phyloP scores from a whole-genome alignment of 2,329 filamentous ascomycete species.

The Beauveria sp. region DNA sequence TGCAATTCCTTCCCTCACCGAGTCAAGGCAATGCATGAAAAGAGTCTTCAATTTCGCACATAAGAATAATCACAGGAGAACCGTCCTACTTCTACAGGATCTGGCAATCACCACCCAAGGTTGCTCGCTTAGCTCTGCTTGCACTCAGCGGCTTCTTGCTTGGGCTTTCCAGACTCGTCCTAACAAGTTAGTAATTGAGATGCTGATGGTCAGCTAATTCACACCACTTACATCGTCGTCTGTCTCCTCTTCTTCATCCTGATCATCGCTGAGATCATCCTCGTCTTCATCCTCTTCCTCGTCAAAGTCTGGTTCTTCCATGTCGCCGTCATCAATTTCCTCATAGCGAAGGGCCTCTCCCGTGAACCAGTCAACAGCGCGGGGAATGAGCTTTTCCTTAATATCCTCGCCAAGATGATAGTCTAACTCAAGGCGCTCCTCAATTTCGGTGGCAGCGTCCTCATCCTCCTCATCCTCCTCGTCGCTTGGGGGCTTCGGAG shows the following conservation, averaged over 20 bases:
- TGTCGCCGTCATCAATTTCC: conserved; percentile 76
- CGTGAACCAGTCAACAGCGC: conserved; percentile 98
- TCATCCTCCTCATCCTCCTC: conserved; percentile 60
- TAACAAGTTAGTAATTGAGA: conserved; percentile 26
- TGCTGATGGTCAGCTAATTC: not conserved
- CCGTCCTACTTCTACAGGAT: not conserved
- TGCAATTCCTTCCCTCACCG: not conserved
- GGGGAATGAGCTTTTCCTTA: conserved; percentile 98
- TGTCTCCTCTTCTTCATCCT: conserved; percentile 75
- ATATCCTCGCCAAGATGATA: conserved; percentile 99
- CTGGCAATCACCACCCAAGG: not conserved
- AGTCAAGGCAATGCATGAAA: not conserved
- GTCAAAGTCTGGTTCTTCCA: conserved; percentile 75
- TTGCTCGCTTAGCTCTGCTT: conserved; percentile 69
- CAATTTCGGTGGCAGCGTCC: conserved; percentile 80
- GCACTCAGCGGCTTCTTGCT: conserved; percentile 91
- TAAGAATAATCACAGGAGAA: not conserved
- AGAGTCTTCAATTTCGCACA: not conserved
- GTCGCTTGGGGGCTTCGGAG: conserved; percentile 75
- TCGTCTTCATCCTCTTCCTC: conserved; percentile 93
- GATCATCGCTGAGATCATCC: conserved; percentile 73
- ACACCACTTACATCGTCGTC: conserved; percentile 61
- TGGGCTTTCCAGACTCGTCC: conserved; percentile 84
- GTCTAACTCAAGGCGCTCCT: conserved; percentile 95
- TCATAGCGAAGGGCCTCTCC: conserved; percentile 96